phyloP scores from a whole-genome alignment of 1,284 basidiomycete genomes.

The Moesziomyces aphidis region DNA sequence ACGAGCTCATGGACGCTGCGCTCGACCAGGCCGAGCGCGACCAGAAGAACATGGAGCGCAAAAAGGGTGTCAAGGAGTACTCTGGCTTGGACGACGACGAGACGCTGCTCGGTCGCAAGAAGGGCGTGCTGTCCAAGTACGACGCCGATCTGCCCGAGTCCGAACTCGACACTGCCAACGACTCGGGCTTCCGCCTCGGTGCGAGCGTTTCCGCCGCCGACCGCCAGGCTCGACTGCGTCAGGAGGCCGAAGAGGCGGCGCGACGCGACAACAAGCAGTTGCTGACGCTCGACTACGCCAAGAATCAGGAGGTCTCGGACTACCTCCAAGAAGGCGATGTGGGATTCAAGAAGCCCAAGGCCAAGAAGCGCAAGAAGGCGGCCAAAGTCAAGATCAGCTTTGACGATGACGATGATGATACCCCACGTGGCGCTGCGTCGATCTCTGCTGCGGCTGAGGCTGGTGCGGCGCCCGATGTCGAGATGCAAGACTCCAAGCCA shows the following conservation, averaged over 20 bases:
- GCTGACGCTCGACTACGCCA: slow-evolving; percentile 84
- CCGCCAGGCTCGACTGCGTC: slow-evolving; percentile 69
- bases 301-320: slow-evolving; percentile 86
- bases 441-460: slow-evolving; percentile 54
- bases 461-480: slow-evolving; percentile 67
- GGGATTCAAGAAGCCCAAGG: slow-evolving; percentile 91
- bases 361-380: slow-evolving; percentile 86
- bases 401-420: slow-evolving; percentile 72
- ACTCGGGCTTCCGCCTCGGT: slow-evolving; percentile 52
- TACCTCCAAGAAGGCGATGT: slow-evolving; percentile 90
- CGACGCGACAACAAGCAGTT: slow-evolving; percentile 70
- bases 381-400: slow-evolving; percentile 78
- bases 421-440: slow-evolving; percentile 39
- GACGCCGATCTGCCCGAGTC: slow-evolving; percentile 85
- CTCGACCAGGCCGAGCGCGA: slow-evolving; percentile 86
- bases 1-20: slow-evolving; percentile 94
- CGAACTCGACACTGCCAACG: slow-evolving; percentile 41
- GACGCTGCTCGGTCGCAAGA: slow-evolving; percentile 76
- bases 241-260: slow-evolving; percentile 74
- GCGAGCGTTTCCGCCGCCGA: slow-evolving; percentile 33
- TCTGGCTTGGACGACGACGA: slow-evolving; percentile 98
- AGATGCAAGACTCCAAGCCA: slow-evolving; percentile 73
- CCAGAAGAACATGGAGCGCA: slow-evolving; percentile 82
- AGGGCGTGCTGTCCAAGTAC: slow-evolving; percentile 90
- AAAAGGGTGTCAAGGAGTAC: slow-evolving; percentile 89